phyloP scores from a whole-genome alignment of 768 basidiomycete species.

The Rhodotorula taiwanensis region DNA sequence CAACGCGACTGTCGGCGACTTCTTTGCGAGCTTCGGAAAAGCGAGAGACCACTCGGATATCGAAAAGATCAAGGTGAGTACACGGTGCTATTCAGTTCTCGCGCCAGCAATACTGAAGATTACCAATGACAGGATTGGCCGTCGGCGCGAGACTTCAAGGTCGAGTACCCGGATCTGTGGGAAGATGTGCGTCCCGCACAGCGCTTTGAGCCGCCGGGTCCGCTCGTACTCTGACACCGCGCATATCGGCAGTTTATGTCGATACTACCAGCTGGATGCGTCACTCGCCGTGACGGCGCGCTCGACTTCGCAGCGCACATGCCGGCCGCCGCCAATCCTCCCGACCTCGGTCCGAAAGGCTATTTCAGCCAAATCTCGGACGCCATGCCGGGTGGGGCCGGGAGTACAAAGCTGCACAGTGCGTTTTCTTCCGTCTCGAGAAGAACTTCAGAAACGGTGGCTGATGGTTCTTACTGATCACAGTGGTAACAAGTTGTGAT shows the following conservation, averaged over 20 bases:
- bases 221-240: not conserved
- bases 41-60: constrained; percentile 48
- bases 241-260: constrained; percentile 52
- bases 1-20: constrained; percentile 62
- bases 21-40: constrained; percentile 70
- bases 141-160: constrained; percentile 72
- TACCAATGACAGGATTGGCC: constrained; percentile 74
- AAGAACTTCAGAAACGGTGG: not conserved
- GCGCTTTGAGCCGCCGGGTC: not conserved
- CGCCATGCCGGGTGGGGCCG: constrained; percentile 62
- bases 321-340: constrained; percentile 66
- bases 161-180: constrained; percentile 73
- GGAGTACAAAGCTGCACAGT: constrained; percentile 85
- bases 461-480: not conserved
- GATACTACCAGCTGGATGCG: constrained; percentile 79
- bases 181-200: constrained; percentile 55
- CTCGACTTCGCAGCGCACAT: constrained; percentile 86
- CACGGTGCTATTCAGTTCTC: too few relatives aligned
- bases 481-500: too few relatives aligned
- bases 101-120: too few relatives aligned
- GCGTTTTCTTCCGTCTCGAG: constrained; percentile 39
- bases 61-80: constrained; percentile 79
- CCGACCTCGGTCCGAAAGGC: constrained; percentile 62
- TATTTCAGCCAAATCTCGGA: constrained; percentile 58
- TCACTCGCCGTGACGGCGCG: constrained; percentile 81